phyloP scores from a whole-genome alignment of 495 filamentous ascomycete species.

The Penicillium pulvis region DNA sequence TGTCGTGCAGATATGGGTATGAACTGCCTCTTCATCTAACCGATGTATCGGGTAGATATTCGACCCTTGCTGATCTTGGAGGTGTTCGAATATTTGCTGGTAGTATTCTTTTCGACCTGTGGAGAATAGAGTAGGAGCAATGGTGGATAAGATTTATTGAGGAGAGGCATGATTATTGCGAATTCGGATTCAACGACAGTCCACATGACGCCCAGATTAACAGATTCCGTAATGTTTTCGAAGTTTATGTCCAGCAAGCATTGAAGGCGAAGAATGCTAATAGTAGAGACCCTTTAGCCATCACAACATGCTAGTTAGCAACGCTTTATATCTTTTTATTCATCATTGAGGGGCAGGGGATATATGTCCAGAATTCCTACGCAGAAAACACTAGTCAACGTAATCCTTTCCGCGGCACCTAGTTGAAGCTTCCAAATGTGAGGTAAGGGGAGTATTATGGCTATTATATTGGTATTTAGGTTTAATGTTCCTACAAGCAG shows the following conservation, averaged over 20 bases:
- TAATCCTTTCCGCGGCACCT: not conserved
- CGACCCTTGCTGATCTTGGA: not conserved
- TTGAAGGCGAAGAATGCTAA: not conserved
- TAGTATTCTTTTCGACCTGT: not conserved
- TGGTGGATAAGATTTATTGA: not conserved
- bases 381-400: conserved; percentile 2
- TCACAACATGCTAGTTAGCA: too few species aligned
- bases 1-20: not conserved
- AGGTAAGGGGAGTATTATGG: not conserved
- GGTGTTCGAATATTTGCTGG: not conserved
- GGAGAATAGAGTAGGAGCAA: not conserved
- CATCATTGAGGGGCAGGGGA: not conserved
- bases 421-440: conserved; percentile 3
- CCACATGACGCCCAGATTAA: conserved; percentile 6
- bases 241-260: conserved; percentile 1
- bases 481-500: not conserved
- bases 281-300: not conserved
- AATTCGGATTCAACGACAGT: conserved; percentile 1
- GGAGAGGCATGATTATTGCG: not conserved
- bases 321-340: too few species aligned
- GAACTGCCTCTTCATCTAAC: not conserved
- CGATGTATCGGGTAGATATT: conserved; percentile 2
- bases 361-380: not conserved
- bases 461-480: not conserved
- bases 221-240: not conserved